Evolutionary conservation across 2,329 filamentous ascomycete species (phyloP), one percentile per base, ranked within the genome.

Genomic region (Colletotrichum chrysophilum): DNA sequence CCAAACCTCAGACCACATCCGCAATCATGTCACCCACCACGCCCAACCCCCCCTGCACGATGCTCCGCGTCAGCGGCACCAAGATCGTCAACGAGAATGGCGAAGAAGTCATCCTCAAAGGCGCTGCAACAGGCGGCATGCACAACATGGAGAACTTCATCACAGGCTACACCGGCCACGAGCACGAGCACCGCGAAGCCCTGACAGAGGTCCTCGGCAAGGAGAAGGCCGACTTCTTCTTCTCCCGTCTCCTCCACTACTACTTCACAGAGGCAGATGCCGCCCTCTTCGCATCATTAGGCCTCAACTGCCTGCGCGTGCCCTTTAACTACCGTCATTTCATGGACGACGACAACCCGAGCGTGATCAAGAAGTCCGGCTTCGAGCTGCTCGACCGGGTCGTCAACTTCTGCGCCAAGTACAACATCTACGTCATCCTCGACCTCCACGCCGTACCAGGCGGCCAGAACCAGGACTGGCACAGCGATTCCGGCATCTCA

Each of bases 281-380:
- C 24, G 86, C 87, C 30, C 91, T 91, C 80, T 90, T 91, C 78
- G 88, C 89, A 2, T 88, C 84, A 0, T 79, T 91, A 4, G 89
- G 89, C 0, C 81, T 92, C 21, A 92, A 92, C 80, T 92, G 89
- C 79, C 84, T 92, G 8, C 87, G 91, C 0, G 82, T 93, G 5
- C 90, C 91, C 0, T 91, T 93, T 81, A 93, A 93, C 80, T 91
- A 92, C 78, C 87, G 88, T 0, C 89, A 90, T 76, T 90, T 91
- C 38, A 87, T 89, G 73, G 88, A 91, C 76, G 87, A 89, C 66
- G 84, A 87, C 81, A 87, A 89, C 74, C 89, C 89, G 0, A 79
- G 84, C 13, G 86, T 88, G 1, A 79, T 89, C 10, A 89, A 89
- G 77, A 77, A 84, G 18, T 81, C 83, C 7, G 89, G 88, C 0